These are phyloP conservation scores for Ceratocystiopsis sp. DNA, from an alignment of 2,329 filamentous ascomycete species.

Conservation along the genomic window DNA sequence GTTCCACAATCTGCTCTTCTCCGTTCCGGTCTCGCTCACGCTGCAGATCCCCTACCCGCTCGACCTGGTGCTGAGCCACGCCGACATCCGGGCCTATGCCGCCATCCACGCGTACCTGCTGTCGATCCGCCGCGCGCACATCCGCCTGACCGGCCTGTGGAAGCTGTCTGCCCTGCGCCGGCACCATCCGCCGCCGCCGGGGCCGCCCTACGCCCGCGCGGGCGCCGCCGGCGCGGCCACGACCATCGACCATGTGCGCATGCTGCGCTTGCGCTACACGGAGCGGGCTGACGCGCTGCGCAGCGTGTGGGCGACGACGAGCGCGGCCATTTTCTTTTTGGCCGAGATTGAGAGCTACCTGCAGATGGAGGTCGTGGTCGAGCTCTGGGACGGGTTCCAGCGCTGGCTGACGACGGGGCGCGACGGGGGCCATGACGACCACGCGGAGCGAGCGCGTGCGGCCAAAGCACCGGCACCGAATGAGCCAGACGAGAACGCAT, in stretches of 20 bases:
- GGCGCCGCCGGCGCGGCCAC: constrained; percentile 37
- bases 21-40: constrained; percentile 52
- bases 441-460: neutral
- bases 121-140: constrained; percentile 68
- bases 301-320: constrained; percentile 77
- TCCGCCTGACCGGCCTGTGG: constrained; percentile 74
- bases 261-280: constrained; percentile 47
- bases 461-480: neutral
- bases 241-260: constrained; percentile 23
- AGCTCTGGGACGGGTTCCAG: constrained; percentile 66
- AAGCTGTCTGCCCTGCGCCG: constrained; percentile 63
- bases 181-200: constrained; percentile 56
- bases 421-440: constrained; percentile 5
- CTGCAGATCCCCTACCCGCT: constrained; percentile 63
- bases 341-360: constrained; percentile 78
- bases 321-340: constrained; percentile 74
- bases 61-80: constrained; percentile 66
- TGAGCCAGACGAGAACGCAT: neutral
- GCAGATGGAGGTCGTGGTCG: constrained; percentile 72
- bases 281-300: constrained; percentile 51
- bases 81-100: constrained; percentile 66
- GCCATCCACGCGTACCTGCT: constrained; percentile 77
- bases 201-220: constrained; percentile 29
- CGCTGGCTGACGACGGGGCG: constrained; percentile 46
- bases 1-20: constrained; percentile 71